Conservation (phyloP, 2,329 filamentous ascomycete genomes). For the Aphanoascus verrucosus region DNA sequence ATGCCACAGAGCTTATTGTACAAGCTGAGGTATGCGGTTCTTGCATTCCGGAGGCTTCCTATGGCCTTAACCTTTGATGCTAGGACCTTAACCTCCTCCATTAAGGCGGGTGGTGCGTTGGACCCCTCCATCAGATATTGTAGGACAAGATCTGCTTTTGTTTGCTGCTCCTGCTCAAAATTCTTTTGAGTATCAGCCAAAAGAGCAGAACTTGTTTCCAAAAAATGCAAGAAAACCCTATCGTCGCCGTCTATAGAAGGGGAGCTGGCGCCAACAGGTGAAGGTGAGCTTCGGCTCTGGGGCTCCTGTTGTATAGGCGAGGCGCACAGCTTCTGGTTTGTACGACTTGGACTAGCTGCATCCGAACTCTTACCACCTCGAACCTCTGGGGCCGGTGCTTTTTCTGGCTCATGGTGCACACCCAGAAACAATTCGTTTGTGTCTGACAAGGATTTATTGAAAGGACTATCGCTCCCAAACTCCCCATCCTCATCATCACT, state of each 20-base stretch:
- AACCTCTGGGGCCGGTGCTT: background rate
- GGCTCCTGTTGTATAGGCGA: background rate
- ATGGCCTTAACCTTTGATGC: constrained; percentile 31
- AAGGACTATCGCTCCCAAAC: constrained; percentile 17
- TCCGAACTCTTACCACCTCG: background rate
- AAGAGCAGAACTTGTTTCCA: constrained; percentile 21
- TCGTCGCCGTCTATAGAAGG: constrained; percentile 15
- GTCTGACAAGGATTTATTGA: background rate
- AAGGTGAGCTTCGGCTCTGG: background rate
- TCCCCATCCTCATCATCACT: constrained; percentile 14
- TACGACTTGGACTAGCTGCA: background rate
- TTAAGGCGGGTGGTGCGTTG: constrained; percentile 24
- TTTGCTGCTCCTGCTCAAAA: constrained; percentile 25
- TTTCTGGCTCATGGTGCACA: constrained; percentile 6
- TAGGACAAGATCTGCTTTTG: constrained; percentile 31
- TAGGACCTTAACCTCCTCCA: constrained; percentile 28
- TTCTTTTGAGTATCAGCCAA: constrained; percentile 23
- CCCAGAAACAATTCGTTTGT: constrained; percentile 9
- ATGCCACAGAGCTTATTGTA: constrained; percentile 26
- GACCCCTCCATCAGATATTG: constrained; percentile 29
- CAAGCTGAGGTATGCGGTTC: constrained; percentile 21
- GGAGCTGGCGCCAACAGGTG: background rate
- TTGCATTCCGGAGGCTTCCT: constrained; percentile 25
- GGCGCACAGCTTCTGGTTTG: background rate
- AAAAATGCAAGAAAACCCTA: constrained; percentile 23